Percentiles rank a stretch among this genome's conserved stretches.
Evolutionary conservation across 768 basidiomycete species (phyloP).

Genomic region (Collybia nuda): DNA sequence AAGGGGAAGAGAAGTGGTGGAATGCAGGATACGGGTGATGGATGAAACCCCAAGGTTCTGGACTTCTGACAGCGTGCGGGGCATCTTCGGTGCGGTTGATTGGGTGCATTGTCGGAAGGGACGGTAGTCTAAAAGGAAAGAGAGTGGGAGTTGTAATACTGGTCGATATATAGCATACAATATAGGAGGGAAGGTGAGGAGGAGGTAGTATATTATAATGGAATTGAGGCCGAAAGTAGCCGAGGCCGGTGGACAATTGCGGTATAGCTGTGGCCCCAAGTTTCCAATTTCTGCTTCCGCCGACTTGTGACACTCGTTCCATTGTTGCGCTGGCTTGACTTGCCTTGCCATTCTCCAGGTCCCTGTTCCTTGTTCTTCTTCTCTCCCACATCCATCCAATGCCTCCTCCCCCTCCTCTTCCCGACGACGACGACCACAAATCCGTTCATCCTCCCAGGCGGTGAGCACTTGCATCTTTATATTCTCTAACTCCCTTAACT

Average conservation of each 20-base stretch:
- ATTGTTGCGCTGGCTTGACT: conserved; percentile 32
- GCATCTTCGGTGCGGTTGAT: conserved; percentile 15
- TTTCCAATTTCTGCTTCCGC: conserved; percentile 23
- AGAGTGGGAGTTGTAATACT: too few species aligned
- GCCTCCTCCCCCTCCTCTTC: conserved; percentile 19
- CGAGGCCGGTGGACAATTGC: conserved; percentile 13
- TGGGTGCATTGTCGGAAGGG: neutral
- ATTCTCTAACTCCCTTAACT: conserved; percentile 16
- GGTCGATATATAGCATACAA: too few species aligned
- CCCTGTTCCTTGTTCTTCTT: conserved; percentile 41
- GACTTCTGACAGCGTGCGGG: conserved; percentile 5
- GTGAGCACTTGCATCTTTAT: conserved; percentile 21
- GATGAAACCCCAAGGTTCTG: neutral
- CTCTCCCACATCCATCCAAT: conserved; percentile 43
- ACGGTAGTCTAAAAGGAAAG: neutral
- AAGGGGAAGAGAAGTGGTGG: too few species aligned
- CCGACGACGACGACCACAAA: conserved; percentile 15
- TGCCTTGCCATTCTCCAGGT: neutral
- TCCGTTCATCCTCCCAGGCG: conserved; percentile 29
- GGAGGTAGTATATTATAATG: too few species aligned
- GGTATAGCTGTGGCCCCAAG: conserved; percentile 8
- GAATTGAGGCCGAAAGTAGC: conserved; percentile 12
- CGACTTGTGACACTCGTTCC: conserved; percentile 31
- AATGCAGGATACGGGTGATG: too few species aligned
- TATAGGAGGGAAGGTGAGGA: conserved; percentile 9